Percentiles rank a stretch among this genome's conserved stretches.
Evolutionary conservation across 2,329 filamentous ascomycete species (phyloP).

Genomic region (Hortaea sp.): DNA sequence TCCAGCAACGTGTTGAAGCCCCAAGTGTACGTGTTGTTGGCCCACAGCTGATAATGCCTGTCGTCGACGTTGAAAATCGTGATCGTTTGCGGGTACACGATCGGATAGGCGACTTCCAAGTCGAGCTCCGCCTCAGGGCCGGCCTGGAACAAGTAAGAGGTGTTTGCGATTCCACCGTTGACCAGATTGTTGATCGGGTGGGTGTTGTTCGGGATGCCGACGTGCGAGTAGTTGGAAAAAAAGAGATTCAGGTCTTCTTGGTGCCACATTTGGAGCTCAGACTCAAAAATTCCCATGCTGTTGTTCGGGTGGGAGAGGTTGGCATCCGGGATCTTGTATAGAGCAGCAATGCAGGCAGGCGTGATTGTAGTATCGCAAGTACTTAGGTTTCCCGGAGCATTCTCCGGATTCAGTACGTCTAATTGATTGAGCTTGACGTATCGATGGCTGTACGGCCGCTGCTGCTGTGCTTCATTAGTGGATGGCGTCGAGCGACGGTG

Average conservation of each 20-base stretch:
- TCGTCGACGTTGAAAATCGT: constrained; percentile 41
- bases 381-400: constrained; percentile 4
- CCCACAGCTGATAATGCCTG: constrained; percentile 29
- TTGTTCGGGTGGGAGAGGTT: constrained; percentile 12
- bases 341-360: constrained; percentile 14
- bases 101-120: constrained; percentile 38
- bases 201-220: constrained; percentile 13
- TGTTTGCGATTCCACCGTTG: constrained; percentile 26
- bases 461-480: background rate
- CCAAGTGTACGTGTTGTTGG: constrained; percentile 18
- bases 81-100: constrained; percentile 41
- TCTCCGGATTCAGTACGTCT: background rate
- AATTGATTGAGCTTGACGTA: background rate
- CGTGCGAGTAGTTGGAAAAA: constrained; percentile 23
- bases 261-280: constrained; percentile 32
- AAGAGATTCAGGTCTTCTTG: constrained; percentile 36
- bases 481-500: background rate
- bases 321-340: constrained; percentile 16
- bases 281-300: constrained; percentile 33
- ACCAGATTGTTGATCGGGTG: constrained; percentile 16
- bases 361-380: constrained; percentile 14
- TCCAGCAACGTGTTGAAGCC: constrained; percentile 38
- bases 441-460: background rate
- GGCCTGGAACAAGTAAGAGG: constrained; percentile 13
- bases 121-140: constrained; percentile 39